These are phyloP conservation scores for Cystobasidium onofrii DNA, from an alignment of 768 basidiomycete genomes.

Conservation along the genomic window DNA sequence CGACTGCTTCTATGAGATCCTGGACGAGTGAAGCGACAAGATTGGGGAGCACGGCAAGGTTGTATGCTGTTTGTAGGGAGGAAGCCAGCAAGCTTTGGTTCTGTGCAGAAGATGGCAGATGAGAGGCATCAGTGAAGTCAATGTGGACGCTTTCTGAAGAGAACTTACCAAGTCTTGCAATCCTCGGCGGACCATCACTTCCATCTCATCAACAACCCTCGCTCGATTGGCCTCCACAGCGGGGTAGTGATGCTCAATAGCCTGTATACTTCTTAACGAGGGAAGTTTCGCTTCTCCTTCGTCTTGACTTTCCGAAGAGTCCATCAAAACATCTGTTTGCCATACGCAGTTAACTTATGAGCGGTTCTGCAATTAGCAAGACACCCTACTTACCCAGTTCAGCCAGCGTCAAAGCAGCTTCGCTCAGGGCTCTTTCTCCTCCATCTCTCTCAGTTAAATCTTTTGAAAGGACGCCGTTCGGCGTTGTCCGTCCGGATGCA, in stretches of 20 bases:
- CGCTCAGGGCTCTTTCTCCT: conserved; percentile 7
- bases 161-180: conserved; percentile 62
- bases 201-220: conserved; percentile 76
- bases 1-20: conserved; percentile 74
- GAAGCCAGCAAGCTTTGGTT: conserved; percentile 85
- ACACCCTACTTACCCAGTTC: conserved; percentile 16
- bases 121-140: conserved; percentile 24
- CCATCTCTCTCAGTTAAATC: not conserved
- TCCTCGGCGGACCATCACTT: conserved; percentile 75
- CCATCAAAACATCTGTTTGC: conserved; percentile 20
- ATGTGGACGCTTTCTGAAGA: not conserved
- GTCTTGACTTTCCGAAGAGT: conserved; percentile 6
- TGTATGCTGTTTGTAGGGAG: conserved; percentile 90
- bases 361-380: too few species aligned
- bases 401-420: conserved; percentile 16
- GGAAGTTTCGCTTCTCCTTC: conserved; percentile 49
- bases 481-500: not conserved
- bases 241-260: conserved; percentile 61
- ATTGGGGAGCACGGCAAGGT: conserved; percentile 71
- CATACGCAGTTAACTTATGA: too few species aligned
- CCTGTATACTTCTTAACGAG: conserved; percentile 60
- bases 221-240: conserved; percentile 64
- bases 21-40: conserved; percentile 68
- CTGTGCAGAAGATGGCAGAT: too few species aligned
- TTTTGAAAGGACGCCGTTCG: not conserved